phyloP scores from a whole-genome alignment of 441 rosid species.

The Arabidopsis lyrata region DNA sequence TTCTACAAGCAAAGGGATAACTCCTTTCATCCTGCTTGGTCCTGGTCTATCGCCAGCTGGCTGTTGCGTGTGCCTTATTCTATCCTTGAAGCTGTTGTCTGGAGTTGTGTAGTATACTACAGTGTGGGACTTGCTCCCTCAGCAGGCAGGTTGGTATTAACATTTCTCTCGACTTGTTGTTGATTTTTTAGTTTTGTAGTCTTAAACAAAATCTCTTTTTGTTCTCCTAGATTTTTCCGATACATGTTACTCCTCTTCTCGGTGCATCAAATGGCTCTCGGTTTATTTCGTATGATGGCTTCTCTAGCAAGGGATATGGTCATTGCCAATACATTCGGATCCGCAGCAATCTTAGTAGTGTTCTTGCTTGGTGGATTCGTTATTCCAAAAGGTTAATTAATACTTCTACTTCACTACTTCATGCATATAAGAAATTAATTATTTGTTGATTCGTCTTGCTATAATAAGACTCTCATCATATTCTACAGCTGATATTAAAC shows the following conservation, averaged over 20 bases:
- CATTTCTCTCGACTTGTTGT: neutral
- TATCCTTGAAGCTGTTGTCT: constrained; percentile 77
- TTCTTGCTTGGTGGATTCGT: constrained; percentile 92
- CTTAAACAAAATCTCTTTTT: neutral
- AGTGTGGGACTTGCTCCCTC: constrained; percentile 86
- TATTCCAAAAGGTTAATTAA: constrained; percentile 75
- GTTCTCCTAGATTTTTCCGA: constrained; percentile 66
- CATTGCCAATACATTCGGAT: constrained; percentile 86
- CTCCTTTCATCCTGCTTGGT: constrained; percentile 94
- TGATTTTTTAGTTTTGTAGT: neutral
- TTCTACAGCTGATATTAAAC: constrained; percentile 66
- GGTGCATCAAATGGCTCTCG: constrained; percentile 92
- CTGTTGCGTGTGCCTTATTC: constrained; percentile 89
- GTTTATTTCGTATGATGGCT: constrained; percentile 88
- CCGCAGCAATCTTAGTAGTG: constrained; percentile 66
- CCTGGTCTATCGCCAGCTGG: constrained; percentile 85
- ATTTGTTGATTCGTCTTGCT: neutral
- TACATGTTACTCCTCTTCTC: constrained; percentile 71
- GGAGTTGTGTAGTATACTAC: constrained; percentile 85
- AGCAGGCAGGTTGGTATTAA: constrained; percentile 71
- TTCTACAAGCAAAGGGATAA: constrained; percentile 94
- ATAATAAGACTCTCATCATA: constrained; percentile 13
- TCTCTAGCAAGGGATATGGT: constrained; percentile 85
- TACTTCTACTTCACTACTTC: neutral
- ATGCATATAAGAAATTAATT: neutral